These are phyloP conservation scores for Ramaria sp. DNA, from an alignment of 768 basidiomycete genomes.

Conservation along the genomic window DNA sequence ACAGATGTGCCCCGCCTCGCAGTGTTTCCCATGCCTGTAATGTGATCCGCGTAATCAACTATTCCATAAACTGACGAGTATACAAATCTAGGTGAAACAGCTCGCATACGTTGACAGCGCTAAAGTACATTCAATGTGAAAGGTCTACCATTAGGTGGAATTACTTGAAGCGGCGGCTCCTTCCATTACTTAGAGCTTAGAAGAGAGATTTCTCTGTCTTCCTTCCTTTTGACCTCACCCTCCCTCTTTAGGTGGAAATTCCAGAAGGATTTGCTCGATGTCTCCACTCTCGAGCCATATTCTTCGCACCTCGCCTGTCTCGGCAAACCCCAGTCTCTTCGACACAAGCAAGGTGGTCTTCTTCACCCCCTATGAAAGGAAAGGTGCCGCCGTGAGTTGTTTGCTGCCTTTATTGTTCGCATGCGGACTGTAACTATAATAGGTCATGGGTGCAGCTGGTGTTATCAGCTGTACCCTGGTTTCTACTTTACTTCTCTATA, in stretches of 20 bases:
- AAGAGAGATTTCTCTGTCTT: background rate
- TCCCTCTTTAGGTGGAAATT: background rate
- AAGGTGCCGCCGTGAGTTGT: slow-evolving; percentile 3
- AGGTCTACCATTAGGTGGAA: too few relatives aligned
- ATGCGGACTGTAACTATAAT: background rate
- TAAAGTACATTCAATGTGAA: too few relatives aligned
- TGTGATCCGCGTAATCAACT: too few relatives aligned
- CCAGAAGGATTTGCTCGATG: background rate
- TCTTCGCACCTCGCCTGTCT: background rate
- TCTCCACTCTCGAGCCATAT: background rate
- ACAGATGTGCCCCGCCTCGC: too few relatives aligned
- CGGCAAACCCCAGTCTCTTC: slow-evolving; percentile 1
- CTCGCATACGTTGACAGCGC: too few relatives aligned
- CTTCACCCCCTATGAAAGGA: slow-evolving; percentile 9
- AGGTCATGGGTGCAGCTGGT: slow-evolving; percentile 9
- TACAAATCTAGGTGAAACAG: too few relatives aligned
- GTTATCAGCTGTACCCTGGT: slow-evolving; percentile 7
- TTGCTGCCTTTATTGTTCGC: background rate
- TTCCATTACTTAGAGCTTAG: background rate
- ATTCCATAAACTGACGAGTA: too few relatives aligned
- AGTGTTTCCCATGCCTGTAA: too few relatives aligned
- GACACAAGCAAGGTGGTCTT: background rate
- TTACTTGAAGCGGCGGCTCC: too few relatives aligned
- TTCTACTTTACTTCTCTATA: slow-evolving; percentile 5
- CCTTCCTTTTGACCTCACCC: background rate